phyloP scores from a whole-genome alignment of 148 eudicot genomes.

The Rhododendron vialii region DNA sequence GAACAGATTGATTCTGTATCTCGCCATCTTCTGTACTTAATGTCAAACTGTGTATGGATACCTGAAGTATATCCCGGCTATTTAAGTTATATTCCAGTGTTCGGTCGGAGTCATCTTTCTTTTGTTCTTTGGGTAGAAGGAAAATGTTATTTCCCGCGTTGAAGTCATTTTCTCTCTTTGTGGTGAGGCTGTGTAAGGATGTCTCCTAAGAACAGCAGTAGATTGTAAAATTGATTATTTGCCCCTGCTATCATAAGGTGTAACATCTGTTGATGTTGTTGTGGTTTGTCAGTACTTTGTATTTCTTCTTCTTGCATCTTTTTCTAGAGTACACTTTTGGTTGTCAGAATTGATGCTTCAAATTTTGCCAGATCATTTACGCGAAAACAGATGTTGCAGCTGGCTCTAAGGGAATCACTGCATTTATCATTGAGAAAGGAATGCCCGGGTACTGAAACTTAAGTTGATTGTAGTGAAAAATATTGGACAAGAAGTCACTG shows the following conservation, averaged over 20 bases:
- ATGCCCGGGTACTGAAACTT: constrained; percentile 69
- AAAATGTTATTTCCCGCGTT: neutral
- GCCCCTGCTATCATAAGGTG: neutral
- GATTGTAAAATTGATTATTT: neutral
- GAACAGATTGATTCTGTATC: neutral
- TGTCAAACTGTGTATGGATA: neutral
- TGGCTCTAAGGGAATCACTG: constrained; percentile 90
- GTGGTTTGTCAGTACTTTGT: neutral
- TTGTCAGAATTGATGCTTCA: constrained; percentile 4
- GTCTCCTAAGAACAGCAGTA: neutral
- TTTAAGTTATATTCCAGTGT: neutral
- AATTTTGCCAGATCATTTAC: constrained; percentile 68
- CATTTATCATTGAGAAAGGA: constrained; percentile 93
- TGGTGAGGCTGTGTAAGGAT: neutral
- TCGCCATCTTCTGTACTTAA: neutral
- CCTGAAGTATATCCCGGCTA: neutral
- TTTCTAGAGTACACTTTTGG: neutral
- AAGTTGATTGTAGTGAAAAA: neutral
- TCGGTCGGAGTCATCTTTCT: neutral
- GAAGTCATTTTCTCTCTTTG: neutral
- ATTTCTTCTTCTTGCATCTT: neutral
- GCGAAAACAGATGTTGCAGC: constrained; percentile 81
- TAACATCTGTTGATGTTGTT: neutral
- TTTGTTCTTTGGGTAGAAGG: neutral
- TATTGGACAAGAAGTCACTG: neutral